Percentiles rank a stretch among this genome's conserved stretches.
Conservation (phyloP, 805 yeast genomes). For the Saccharomycopsis sp. region DNA sequence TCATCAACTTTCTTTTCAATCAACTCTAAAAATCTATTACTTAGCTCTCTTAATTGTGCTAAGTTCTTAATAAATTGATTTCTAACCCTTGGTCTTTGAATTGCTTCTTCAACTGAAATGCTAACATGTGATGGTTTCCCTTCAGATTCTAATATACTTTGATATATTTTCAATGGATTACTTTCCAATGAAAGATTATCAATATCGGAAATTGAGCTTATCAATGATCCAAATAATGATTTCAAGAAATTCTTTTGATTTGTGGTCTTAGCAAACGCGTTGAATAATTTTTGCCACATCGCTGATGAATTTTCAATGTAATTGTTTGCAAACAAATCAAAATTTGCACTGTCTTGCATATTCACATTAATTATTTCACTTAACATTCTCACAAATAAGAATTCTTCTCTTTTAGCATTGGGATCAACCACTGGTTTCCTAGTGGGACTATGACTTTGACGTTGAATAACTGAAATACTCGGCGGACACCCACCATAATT, state of each 20-base stretch:
- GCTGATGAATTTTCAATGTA: slow-evolving; percentile 24
- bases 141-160: slow-evolving; percentile 28
- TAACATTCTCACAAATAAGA: slow-evolving; percentile 54
- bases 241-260: slow-evolving; percentile 30
- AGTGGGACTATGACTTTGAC: slow-evolving; percentile 1
- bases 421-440: slow-evolving; percentile 3
- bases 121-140: slow-evolving; percentile 1
- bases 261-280: slow-evolving; percentile 32
- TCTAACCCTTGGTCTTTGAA: slow-evolving; percentile 42
- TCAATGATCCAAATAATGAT: slow-evolving; percentile 32
- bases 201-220: slow-evolving; percentile 30
- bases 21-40: slow-evolving; percentile 35
- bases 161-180: slow-evolving; percentile 60
- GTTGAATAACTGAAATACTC: not conserved
- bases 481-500: slow-evolving; percentile 25
- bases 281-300: slow-evolving; percentile 40
- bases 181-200: slow-evolving; percentile 60
- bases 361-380: slow-evolving; percentile 38
- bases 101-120: slow-evolving; percentile 29
- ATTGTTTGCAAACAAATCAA: slow-evolving; percentile 24
- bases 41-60: slow-evolving; percentile 40
- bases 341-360: slow-evolving; percentile 26
- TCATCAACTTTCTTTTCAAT: slow-evolving; percentile 1
- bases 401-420: slow-evolving; percentile 52
- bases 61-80: slow-evolving; percentile 42